phyloP scores from a whole-genome alignment of 139 green algal species.

The Chlamydomonas eustigma region DNA sequence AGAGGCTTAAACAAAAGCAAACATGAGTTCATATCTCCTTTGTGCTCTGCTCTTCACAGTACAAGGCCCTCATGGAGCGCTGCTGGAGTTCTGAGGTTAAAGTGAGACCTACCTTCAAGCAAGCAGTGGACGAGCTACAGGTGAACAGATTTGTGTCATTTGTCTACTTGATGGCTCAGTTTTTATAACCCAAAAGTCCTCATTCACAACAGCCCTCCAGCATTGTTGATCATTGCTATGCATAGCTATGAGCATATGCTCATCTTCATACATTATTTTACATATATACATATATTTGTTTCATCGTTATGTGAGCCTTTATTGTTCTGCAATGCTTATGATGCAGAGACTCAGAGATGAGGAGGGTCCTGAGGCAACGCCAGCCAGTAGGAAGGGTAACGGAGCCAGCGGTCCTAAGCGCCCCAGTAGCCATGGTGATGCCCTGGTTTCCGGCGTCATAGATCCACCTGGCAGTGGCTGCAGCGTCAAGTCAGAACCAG shows the following conservation, averaged over 20 bases:
- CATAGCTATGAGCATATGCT: neutral
- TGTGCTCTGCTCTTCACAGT: neutral
- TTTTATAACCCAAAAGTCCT: neutral
- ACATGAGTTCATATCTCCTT: neutral
- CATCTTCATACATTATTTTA: neutral
- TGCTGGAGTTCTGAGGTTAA: slow-evolving; percentile 59
- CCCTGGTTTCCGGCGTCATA: too few species aligned
- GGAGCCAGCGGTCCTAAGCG: neutral
- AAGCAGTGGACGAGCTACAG: slow-evolving; percentile 35
- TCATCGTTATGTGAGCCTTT: neutral
- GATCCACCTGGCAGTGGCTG: too few species aligned
- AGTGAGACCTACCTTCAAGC: slow-evolving; percentile 54
- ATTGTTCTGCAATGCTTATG: too few species aligned
- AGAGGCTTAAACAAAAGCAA: neutral
- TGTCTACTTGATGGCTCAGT: neutral
- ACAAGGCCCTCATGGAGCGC: slow-evolving; percentile 50
- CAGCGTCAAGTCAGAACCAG: too few species aligned
- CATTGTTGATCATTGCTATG: neutral
- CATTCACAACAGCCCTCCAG: neutral
- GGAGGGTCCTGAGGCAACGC: neutral
- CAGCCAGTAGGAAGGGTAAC: neutral
- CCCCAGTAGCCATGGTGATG: neutral
- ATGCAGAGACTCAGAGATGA: neutral
- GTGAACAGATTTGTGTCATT: neutral
- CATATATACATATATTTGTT: neutral